Base-by-base conservation (phyloP, 257 asterid species). In the Cynanchum wilfordii region DNA sequence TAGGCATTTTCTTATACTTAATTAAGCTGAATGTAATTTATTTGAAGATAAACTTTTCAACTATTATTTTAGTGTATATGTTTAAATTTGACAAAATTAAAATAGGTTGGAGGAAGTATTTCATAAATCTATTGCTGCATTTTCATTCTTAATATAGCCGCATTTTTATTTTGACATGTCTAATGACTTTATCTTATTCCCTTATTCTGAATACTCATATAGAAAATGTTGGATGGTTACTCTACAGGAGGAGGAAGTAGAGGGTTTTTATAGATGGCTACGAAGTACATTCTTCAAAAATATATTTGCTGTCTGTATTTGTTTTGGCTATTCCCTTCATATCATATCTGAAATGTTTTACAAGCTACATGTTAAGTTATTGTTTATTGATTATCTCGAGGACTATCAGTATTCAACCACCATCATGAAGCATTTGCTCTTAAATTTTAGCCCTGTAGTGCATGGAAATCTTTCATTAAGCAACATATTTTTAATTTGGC, bases 401-500 rank as follows among this genome's bases (percentile, higher is more conserved):
- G 36, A 20, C 49, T 30, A 12, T n/a, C 30, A 25, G 50, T 29
- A 27, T 0, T 4, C 30, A 20, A 55, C 22, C 11, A 7, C 25
- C 20, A 5, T 10, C 10, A 22, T 62, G 10, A 62, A 49, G 33
- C 25, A 24, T 60, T 40, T 74, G 25, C 47, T 12, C 19, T 30
- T 27, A 16, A 72, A 42, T 7, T 72, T 10, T 65, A 5, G 27
- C 15, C 24, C 22, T 62, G 17, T 27, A 29, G 50, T 24, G 8
- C 11, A 64, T 10, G 24, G 19, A 30, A 22, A 13, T 16, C 27
- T 30, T 64, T 22, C 33, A 29, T 10, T 27, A n/a, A 20, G 17
- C 66, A 58, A 56, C 16, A 42, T 6, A 3, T 73, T 80, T 57
- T 73, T 36, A 3, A 70, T 45, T 71, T 75, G 58, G 13, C 81